Conservation (phyloP, 192 early-diverging fungal species). For the Polychytrium aggregatum region DNA sequence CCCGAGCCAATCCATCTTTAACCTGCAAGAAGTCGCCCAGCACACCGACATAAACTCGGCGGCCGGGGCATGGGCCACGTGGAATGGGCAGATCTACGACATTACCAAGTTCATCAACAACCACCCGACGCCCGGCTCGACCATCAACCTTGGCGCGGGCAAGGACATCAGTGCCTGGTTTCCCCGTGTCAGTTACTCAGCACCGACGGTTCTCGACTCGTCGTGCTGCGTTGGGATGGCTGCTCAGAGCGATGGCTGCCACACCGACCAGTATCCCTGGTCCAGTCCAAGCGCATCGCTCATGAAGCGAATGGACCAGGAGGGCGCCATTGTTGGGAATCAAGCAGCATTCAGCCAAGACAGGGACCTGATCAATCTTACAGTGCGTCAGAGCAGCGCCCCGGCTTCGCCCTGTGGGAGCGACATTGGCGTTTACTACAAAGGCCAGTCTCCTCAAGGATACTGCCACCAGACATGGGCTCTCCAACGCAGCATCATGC, state of each 20-base stretch:
- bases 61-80: constrained; percentile 2
- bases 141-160: constrained; percentile 19
- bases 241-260: too few relatives aligned
- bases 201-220: too few relatives aligned
- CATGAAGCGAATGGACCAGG: too few relatives aligned
- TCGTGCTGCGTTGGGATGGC: too few relatives aligned
- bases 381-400: background rate
- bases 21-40: constrained; percentile 10
- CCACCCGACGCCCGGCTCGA: constrained; percentile 17
- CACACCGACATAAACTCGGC: constrained; percentile 10
- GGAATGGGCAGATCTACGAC: constrained; percentile 39
- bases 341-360: background rate
- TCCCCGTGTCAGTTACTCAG: constrained; percentile 18
- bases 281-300: too few relatives aligned
- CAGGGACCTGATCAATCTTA: background rate
- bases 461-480: background rate
- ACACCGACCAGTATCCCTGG: too few relatives aligned
- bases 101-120: constrained; percentile 13
- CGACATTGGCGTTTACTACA: too few relatives aligned
- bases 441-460: too few relatives aligned
- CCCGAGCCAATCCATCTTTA: constrained; percentile 17
- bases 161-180: constrained; percentile 22
- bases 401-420: too few relatives aligned
- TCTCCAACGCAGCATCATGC: background rate
- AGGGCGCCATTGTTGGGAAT: constrained; percentile 10